A percentile compares a stretch with the other conserved stretches of the same genome.
These are phyloP conservation scores for Ophiostoma fasciatum DNA, from an alignment of 2,329 filamentous ascomycete genomes.

Conservation along the genomic window DNA sequence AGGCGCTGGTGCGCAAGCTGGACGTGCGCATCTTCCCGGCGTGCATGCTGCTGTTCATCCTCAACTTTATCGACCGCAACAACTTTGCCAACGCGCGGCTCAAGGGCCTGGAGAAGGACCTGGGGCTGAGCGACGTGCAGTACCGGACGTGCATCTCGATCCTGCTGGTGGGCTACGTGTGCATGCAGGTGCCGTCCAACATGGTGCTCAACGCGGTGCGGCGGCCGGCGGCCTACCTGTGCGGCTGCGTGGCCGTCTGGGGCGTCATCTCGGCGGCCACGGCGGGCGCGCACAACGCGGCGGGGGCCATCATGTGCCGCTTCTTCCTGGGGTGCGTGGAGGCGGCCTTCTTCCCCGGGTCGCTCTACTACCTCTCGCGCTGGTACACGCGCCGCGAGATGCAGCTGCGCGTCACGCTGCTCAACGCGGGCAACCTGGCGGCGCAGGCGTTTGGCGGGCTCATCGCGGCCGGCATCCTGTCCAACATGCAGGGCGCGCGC, in stretches of 20 bases:
- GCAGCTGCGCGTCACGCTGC: conserved; percentile 8
- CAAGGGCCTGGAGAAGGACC: conserved; percentile 8
- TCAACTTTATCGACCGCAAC: conserved; percentile 11
- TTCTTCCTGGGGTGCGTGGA: conserved; percentile 7
- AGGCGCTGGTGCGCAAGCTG: conserved; percentile 10
- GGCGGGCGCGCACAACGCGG: background rate
- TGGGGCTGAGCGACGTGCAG: conserved; percentile 23
- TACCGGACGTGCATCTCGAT: conserved; percentile 45
- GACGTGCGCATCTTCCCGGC: conserved; percentile 8
- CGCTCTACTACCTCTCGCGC: conserved; percentile 9
- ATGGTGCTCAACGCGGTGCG: conserved; percentile 19
- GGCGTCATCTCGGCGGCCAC: conserved; percentile 5
- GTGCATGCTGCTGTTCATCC: conserved; percentile 7
- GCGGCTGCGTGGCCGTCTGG: conserved; percentile 7
- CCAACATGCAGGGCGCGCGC: conserved; percentile 39
- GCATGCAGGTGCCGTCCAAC: conserved; percentile 46
- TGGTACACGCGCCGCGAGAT: conserved; percentile 5
- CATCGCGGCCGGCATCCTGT: conserved; percentile 33
- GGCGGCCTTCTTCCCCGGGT: conserved; percentile 2
- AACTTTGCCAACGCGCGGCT: conserved; percentile 10
- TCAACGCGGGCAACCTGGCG: conserved; percentile 7
- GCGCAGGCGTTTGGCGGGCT: conserved; percentile 21
- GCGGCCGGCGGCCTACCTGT: conserved; percentile 8
- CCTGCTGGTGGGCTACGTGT: conserved; percentile 49
- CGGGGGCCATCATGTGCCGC: conserved; percentile 11